Evolutionary conservation across 768 basidiomycete species (phyloP), one percentile per base, ranked within the genome.

Genomic region (Ramaria sp.): DNA sequence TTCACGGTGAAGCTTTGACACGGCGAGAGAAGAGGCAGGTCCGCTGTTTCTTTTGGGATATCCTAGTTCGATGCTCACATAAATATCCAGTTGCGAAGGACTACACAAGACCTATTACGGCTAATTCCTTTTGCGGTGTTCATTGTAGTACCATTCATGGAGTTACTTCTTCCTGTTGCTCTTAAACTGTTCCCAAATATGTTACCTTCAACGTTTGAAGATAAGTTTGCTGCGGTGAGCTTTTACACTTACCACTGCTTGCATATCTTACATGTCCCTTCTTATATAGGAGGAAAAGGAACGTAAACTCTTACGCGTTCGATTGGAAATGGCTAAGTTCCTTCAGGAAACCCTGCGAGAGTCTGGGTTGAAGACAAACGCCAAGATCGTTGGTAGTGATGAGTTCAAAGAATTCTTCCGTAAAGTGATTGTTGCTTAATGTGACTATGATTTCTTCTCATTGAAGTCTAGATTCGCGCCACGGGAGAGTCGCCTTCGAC

Each of bases 321-420:
- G 95, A 56, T 75, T 99, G 34, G 94, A 96, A 67, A 98, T 97
- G 95, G 96, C 96, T 62, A 98, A 99, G 65, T 99, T 98, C 76
- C 75, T 99, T 24, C 95, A 97, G 62, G 96, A 99, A 68, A 98
- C 96, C 0, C 78, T 99, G 43, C 82, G 90, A 37, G 96, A 97
- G 71, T 91, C 88, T 1, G 92, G 91, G 37, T 74, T 97, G 56
- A 93, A 89, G 67, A 90, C 90, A 8, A 90, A 89, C 57, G 82
- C 85, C 18, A 92, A 95, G 65, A 96, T 99, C 56, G 82, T 97
- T 56, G 88, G 91, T 58, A 86, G 80, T 39, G 94, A 96, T 52
- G 89, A 92, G 38, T 99, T 99, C 79, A 97, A 97, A 66, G 92
- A 95, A 68, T 99, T 99, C 73, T 99, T 99, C 84, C 82, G 91